Base-by-base conservation (phyloP, 1,284 basidiomycete genomes). In the Cutaneotrichosporon sp. region DNA sequence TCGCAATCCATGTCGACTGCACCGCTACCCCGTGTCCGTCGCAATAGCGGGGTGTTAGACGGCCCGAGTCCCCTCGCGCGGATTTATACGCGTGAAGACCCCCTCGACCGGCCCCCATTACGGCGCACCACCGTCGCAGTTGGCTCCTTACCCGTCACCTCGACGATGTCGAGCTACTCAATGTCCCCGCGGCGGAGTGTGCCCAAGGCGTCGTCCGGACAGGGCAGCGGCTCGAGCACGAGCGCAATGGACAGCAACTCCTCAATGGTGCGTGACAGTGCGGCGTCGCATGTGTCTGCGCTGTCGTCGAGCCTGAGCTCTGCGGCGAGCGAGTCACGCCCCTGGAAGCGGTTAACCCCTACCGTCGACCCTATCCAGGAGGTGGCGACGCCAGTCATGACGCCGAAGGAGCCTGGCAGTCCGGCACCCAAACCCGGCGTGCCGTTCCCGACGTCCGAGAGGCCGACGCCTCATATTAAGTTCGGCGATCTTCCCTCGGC, bases 31-130 rank as follows among this genome's bases (percentile, higher is more conserved):
- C 52, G 64, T 20, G 46, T 45, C 1, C 56, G 66, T 16, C 60
- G 69, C 27, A 67, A 68, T 41, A 67, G 34, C 10, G 39, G 42
- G 8, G 38, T 44, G 17, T n/a, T 51, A 7, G 62, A 68, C 32
- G 72, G 71, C 19, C 72, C 72, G 0, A 71, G 68, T 52, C 74
- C 74, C 0, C 61, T 75, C 5, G 74, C 74, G 5, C 57, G 70
- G 43, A 60, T 75, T 19, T 75, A 49, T 29, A 49, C 46, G 7
- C 46, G 46, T 16, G 25, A 22, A 10, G 37, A 49, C 32, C 9
- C 26, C 14, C 42, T n/a, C 26, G n/a, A 10, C 34, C 26, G 17
- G 16, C 46, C 19, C 25, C 16, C n/a, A n/a, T n/a, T 44, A 14
- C 43, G 47, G 9, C 55, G 52, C 6, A 12, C 24, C 4, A 52